Base-by-base conservation (phyloP, 2,329 filamentous ascomycete genomes). In the Fusarium nisikadoi region DNA sequence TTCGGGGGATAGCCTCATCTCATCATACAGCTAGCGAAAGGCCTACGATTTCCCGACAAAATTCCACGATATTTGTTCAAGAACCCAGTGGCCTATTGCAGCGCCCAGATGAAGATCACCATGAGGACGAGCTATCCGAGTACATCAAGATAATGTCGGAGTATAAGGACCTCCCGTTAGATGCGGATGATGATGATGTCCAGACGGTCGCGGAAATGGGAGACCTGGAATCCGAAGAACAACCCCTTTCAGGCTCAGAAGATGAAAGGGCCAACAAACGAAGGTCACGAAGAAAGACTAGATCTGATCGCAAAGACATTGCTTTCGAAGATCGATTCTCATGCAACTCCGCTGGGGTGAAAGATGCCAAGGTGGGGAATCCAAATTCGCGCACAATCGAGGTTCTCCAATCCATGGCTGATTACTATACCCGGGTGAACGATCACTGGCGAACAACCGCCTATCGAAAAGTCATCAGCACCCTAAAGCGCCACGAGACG, bases 301-400 rank as follows among this genome's bases (percentile, higher is more conserved):
- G 62, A 54, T 62, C 62, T 11, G 45, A 63, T 23, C 71, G 65
- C 35, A 83, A 84, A 65, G 67, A 73, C 3, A 73, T 80, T 13
- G 36, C 75, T 7, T 85, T 83, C 68, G 84, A 87, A 62, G 85
- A 87, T 35, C 83, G 82, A 2, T 91, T 90, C 67, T 83, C 84
- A 19, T 91, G 89, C 76, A 86, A 88, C 78, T 83, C 81, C 38
- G 87, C 86, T 4, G 87, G 88, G 14, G 84, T 81, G 5, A 83
- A 81, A 54, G 81, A 84, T 38, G 78, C 79, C 8, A 78, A 81
- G 19, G 77, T 81, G 2, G 78, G 83, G 17, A 93, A 92, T 72
- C 93, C 94, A 0, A 98, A 98, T 78, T 83, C 85, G 3, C 84
- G 87, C 17, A 97, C 93, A 0, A 94, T 97, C 55, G 87, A 92